A percentile compares a stretch with the other conserved stretches of the same genome.
These are phyloP conservation scores for Piper longum DNA, from an alignment of 164 flowering plant genomes.

Conservation along the genomic window DNA sequence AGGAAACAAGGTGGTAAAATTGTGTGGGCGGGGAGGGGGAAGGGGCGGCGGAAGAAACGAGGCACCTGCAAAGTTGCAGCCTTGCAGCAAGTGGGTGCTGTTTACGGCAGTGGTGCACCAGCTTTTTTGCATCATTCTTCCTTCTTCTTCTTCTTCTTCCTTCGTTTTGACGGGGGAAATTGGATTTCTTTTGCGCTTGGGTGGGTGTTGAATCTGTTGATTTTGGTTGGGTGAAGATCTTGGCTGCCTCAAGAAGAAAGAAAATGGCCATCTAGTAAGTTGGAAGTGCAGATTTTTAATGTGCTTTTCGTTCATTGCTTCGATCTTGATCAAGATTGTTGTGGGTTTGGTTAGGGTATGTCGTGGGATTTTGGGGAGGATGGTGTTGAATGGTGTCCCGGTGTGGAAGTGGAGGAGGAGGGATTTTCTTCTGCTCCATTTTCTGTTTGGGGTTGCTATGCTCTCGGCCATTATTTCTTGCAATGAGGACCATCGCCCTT, in stretches of 20 bases:
- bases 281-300: background rate
- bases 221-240: background rate
- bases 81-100: no score
- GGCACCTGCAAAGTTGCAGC: no score
- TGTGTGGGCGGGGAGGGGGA: no score
- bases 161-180: no score
- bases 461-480: constrained; percentile 19
- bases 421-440: constrained; percentile 17
- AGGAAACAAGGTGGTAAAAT: no score
- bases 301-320: constrained; percentile 25
- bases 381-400: constrained; percentile 40
- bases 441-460: constrained; percentile 18
- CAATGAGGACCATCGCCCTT: constrained; percentile 8
- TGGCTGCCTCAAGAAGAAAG: background rate
- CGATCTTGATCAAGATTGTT: constrained; percentile 27
- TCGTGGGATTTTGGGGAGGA: constrained; percentile 35
- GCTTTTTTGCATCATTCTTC: no score
- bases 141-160: no score
- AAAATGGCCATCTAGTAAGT: background rate
- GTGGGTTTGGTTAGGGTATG: constrained; percentile 29
- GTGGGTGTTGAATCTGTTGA: background rate
- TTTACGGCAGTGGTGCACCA: no score
- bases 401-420: constrained; percentile 28
- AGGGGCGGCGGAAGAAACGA: no score
- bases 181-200: background rate